Percentiles rank a stretch among this genome's conserved stretches.
Conservation (phyloP, 495 filamentous ascomycete species). For the Stereocaulon alpinum region DNA sequence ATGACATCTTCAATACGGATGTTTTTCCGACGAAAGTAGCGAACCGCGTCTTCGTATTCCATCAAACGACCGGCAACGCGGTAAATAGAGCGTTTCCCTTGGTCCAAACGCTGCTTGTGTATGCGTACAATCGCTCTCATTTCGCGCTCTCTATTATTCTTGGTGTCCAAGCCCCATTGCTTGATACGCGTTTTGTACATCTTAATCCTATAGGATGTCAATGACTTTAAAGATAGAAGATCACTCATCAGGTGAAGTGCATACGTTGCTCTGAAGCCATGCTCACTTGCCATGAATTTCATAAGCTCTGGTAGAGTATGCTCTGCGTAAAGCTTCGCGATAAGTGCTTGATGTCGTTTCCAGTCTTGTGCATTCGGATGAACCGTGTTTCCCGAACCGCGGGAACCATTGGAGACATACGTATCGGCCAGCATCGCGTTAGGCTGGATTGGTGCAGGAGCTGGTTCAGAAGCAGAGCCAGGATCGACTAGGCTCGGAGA, state of each 20-base stretch:
- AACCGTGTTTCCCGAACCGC: too few relatives aligned
- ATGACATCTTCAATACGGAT: constrained; percentile 8
- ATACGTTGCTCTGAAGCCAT: constrained; percentile 26
- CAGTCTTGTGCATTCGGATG: not conserved
- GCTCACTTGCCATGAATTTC: constrained; percentile 18
- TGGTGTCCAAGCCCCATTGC: constrained; percentile 25
- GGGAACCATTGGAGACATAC: not conserved
- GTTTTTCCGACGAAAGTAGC: constrained; percentile 9
- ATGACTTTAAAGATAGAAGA: not conserved
- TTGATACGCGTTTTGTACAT: constrained; percentile 25
- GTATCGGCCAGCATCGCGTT: not conserved
- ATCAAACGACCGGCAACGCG: not conserved
- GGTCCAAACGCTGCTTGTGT: constrained; percentile 12
- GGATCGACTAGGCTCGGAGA: not conserved
- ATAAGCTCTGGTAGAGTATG: constrained; percentile 16
- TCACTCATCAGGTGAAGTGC: not conserved
- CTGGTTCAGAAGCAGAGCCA: not conserved
- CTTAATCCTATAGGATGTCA: constrained; percentile 2
- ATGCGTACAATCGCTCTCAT: constrained; percentile 27
- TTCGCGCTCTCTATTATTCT: constrained; percentile 25
- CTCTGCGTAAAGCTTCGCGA: constrained; percentile 1
- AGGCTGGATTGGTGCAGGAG: not conserved
- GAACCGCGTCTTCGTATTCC: not conserved
- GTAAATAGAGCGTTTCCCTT: constrained; percentile 7
- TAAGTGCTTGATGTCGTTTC: constrained; percentile 3